Evolutionary conservation across 148 eudicot species (phyloP).

Genomic region (Arbutus unedo): DNA sequence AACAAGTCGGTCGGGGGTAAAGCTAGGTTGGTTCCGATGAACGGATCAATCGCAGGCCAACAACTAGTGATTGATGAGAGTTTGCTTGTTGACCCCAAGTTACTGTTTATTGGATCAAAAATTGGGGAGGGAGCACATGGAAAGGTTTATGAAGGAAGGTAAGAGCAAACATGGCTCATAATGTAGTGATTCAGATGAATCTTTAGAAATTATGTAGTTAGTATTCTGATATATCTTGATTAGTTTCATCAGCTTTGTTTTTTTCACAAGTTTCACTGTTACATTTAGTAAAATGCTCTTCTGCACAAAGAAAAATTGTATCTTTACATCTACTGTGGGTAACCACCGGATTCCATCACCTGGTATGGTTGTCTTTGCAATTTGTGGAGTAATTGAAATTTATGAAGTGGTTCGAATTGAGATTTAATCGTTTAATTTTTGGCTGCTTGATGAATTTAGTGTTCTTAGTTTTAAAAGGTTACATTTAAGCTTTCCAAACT

Average conservation of each 20-base stretch:
- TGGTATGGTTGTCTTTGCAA: neutral
- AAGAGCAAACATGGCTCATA: slow-evolving; percentile 4
- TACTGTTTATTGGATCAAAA: slow-evolving; percentile 68
- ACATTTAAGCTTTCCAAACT: neutral
- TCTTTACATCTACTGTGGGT: neutral
- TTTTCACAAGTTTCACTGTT: neutral
- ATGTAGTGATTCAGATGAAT: neutral
- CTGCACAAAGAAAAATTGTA: neutral
- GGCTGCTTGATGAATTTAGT: neutral
- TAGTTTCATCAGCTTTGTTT: neutral
- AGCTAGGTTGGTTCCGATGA: slow-evolving; percentile 32
- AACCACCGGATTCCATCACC: neutral
- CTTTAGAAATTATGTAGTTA: neutral
- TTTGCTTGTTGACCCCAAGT: slow-evolving; percentile 71
- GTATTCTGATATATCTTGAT: neutral
- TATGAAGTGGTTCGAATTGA: neutral
- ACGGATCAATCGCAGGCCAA: slow-evolving; percentile 41
- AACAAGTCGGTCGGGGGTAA: slow-evolving; percentile 27
- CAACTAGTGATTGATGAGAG: slow-evolving; percentile 60
- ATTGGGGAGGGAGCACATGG: slow-evolving; percentile 94
- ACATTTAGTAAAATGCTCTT: neutral
- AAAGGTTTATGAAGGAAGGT: slow-evolving; percentile 86
- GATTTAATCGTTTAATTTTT: neutral
- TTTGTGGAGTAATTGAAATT: neutral
- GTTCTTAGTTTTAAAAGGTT: neutral